These are phyloP conservation scores for Hyphodiscus sp. DNA, from an alignment of 2,329 filamentous ascomycete genomes.

Conservation along the genomic window DNA sequence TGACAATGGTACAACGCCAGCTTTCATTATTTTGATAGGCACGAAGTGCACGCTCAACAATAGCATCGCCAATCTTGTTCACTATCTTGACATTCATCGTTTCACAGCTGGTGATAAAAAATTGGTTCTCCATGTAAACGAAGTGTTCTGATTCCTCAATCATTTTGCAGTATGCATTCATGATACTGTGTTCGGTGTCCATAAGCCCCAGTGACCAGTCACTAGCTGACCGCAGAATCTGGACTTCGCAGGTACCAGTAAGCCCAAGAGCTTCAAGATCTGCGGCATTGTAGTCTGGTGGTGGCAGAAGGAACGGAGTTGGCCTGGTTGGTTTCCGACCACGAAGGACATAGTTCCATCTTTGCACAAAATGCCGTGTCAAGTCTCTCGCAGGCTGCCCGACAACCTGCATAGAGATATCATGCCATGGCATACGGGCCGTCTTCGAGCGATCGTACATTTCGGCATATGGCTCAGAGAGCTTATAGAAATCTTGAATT, in stretches of 20 bases:
- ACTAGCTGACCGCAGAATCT: constrained; percentile 84
- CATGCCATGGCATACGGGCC: constrained; percentile 97
- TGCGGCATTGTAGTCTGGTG: constrained; percentile 80
- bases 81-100: constrained; percentile 81
- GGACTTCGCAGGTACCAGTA: constrained; percentile 91
- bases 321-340: constrained; percentile 90
- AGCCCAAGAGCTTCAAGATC: constrained; percentile 85
- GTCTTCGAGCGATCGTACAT: constrained; percentile 93
- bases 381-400: constrained; percentile 92
- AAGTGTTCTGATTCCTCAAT: constrained; percentile 96
- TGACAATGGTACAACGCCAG: constrained; percentile 85
- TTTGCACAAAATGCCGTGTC: constrained; percentile 91
- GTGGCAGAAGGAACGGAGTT: constrained; percentile 86
- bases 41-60: constrained; percentile 84
- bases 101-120: constrained; percentile 91
- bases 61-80: constrained; percentile 89
- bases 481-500: constrained; percentile 87
- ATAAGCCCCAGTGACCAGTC: constrained; percentile 90
- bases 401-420: constrained; percentile 95
- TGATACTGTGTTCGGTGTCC: constrained; percentile 87
- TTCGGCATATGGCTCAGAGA: constrained; percentile 94
- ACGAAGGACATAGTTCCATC: constrained; percentile 95
- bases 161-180: constrained; percentile 89
- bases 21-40: constrained; percentile 78
- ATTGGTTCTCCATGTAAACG: constrained; percentile 98